Percentiles rank a stretch among this genome's conserved stretches.
These are phyloP conservation scores for Aspergillus versicolor DNA, from an alignment of 2,329 filamentous ascomycete species.

Conservation along the genomic window DNA sequence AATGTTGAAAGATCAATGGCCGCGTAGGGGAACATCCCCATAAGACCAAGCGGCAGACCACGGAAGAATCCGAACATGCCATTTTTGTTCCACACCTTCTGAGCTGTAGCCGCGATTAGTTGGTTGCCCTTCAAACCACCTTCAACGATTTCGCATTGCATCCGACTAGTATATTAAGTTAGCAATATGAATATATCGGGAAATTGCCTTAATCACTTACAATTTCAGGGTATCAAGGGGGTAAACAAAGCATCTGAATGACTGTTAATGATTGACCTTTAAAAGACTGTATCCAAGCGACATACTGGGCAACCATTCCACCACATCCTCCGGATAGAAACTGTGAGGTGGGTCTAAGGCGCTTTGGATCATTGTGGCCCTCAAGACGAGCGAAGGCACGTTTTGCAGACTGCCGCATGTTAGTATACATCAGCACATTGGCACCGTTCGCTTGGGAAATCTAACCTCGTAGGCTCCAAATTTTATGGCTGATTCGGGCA, in stretches of 20 bases:
- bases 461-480: slow-evolving; percentile 89
- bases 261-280: slow-evolving; percentile 20
- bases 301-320: slow-evolving; percentile 89
- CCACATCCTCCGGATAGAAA: slow-evolving; percentile 88
- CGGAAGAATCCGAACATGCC: slow-evolving; percentile 80
- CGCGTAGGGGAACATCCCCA: slow-evolving; percentile 97
- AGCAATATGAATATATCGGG: background rate
- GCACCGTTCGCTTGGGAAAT: background rate
- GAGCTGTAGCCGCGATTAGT: slow-evolving; percentile 77
- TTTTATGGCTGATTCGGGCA: slow-evolving; percentile 98
- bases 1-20: slow-evolving; percentile 96
- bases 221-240: slow-evolving; percentile 72
- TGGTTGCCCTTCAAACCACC: slow-evolving; percentile 80
- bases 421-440: slow-evolving; percentile 10
- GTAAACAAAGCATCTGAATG: slow-evolving; percentile 78
- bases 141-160: slow-evolving; percentile 91
- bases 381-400: slow-evolving; percentile 80
- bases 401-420: slow-evolving; percentile 67
- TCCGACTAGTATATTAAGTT: slow-evolving; percentile 54
- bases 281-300: slow-evolving; percentile 30
- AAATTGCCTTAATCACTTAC: slow-evolving; percentile 38
- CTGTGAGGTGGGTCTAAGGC: slow-evolving; percentile 79
- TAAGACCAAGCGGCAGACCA: slow-evolving; percentile 85
- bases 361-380: slow-evolving; percentile 77
- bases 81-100: slow-evolving; percentile 79